phyloP scores from a whole-genome alignment of 2,329 filamentous ascomycete genomes.

The Didymella pomorum region DNA sequence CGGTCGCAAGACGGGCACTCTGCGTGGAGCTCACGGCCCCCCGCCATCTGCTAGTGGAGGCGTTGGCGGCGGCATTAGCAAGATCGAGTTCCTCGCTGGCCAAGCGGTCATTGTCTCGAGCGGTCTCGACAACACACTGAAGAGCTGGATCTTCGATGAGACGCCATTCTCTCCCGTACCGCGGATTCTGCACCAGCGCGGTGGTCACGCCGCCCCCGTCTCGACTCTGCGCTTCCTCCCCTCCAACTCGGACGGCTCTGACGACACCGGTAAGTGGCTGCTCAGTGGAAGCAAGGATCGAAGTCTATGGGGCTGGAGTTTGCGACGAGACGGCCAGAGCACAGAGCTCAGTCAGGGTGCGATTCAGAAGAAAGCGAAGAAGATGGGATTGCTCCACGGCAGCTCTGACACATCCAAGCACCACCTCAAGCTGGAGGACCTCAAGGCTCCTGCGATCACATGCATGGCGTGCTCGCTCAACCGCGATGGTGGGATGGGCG shows the following conservation, averaged over 20 bases:
- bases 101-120: slow-evolving; percentile 91
- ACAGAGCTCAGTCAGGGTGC: slow-evolving; percentile 91
- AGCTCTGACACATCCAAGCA: slow-evolving; percentile 66
- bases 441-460: slow-evolving; percentile 92
- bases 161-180: slow-evolving; percentile 88
- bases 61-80: slow-evolving; percentile 80
- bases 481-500: slow-evolving; percentile 91
- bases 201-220: slow-evolving; percentile 87
- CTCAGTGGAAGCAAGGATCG: slow-evolving; percentile 88
- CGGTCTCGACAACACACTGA: slow-evolving; percentile 90
- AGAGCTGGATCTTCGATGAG: slow-evolving; percentile 96
- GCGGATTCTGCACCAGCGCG: slow-evolving; percentile 82
- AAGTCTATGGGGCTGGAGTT: slow-evolving; percentile 95
- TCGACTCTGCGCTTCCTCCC: slow-evolving; percentile 85
- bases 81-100: slow-evolving; percentile 85
- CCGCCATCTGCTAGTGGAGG: slow-evolving; percentile 63
- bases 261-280: slow-evolving; percentile 91
- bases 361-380: slow-evolving; percentile 87
- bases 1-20: slow-evolving; percentile 82
- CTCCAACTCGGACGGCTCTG: slow-evolving; percentile 86
- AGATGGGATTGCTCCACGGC: slow-evolving; percentile 74
- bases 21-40: slow-evolving; percentile 87
- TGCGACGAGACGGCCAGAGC: slow-evolving; percentile 93
- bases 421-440: slow-evolving; percentile 70
- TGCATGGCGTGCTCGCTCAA: slow-evolving; percentile 92